These are phyloP conservation scores for Talaromyces marneffei DNA, from an alignment of 2,329 filamentous ascomycete species.

Conservation along the genomic window DNA sequence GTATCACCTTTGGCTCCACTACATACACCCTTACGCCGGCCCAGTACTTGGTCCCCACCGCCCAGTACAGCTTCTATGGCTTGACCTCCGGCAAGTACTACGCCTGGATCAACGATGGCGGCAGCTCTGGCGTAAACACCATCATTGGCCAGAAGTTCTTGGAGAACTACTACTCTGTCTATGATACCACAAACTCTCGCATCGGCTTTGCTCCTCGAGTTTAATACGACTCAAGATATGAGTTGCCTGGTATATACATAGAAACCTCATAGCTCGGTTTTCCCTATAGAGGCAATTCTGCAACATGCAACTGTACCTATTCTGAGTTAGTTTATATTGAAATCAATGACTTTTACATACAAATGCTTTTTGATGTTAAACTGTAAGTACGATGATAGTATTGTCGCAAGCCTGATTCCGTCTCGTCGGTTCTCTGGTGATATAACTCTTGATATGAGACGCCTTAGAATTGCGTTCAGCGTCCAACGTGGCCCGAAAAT, in stretches of 20 bases:
- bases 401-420: too few relatives aligned
- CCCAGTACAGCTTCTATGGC: slow-evolving; percentile 5
- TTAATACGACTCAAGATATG: not conserved
- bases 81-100: slow-evolving; percentile 5
- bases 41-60: slow-evolving; percentile 5
- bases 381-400: not conserved
- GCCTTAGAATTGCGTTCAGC: too few relatives aligned
- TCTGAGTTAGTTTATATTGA: not conserved
- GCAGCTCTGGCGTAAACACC: slow-evolving; percentile 5
- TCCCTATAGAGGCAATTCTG: not conserved
- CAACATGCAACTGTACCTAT: not conserved
- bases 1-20: slow-evolving; percentile 5
- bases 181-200: slow-evolving; percentile 6
- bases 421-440: too few relatives aligned
- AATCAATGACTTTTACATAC: not conserved
- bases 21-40: slow-evolving; percentile 2
- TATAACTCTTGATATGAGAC: too few relatives aligned
- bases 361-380: not conserved
- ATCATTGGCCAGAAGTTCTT: slow-evolving; percentile 10
- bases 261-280: not conserved
- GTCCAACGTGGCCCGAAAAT: too few relatives aligned
- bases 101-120: slow-evolving; percentile 9
- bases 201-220: slow-evolving; percentile 4
- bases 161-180: slow-evolving; percentile 9
- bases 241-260: not conserved